phyloP scores from a whole-genome alignment of 2,329 filamentous ascomycete genomes.

The Xylaria sp. region DNA sequence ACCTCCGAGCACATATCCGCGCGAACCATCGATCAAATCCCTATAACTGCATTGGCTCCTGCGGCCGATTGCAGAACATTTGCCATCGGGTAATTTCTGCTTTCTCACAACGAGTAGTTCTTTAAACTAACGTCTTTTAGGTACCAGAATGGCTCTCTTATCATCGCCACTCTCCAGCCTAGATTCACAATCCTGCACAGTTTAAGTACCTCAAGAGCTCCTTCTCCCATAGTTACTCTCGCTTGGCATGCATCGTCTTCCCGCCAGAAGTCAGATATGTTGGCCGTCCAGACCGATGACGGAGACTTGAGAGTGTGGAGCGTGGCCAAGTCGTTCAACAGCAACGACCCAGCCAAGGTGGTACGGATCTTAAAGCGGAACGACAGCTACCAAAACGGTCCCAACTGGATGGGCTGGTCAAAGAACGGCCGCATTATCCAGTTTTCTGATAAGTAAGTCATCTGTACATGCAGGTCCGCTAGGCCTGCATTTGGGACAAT shows the following conservation, averaged over 20 bases:
- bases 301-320: constrained; percentile 97
- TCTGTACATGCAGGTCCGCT: constrained; percentile 42
- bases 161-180: constrained; percentile 89
- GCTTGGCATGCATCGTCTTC: constrained; percentile 97
- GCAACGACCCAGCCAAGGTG: constrained; percentile 82
- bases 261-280: constrained; percentile 97
- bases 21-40: constrained; percentile 89
- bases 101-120: constrained; percentile 16
- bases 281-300: constrained; percentile 90
- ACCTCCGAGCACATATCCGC: constrained; percentile 93
- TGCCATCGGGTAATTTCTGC: constrained; percentile 81
- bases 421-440: constrained; percentile 98
- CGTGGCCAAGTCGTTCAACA: constrained; percentile 80
- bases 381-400: constrained; percentile 77
- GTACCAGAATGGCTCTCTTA: constrained; percentile 92
- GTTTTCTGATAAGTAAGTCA: constrained; percentile 83
- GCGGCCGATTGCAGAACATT: constrained; percentile 92
- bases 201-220: constrained; percentile 82
- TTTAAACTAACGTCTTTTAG: constrained; percentile 58
- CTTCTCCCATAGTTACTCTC: constrained; percentile 86
- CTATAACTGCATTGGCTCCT: constrained; percentile 92
- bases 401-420: constrained; percentile 98
- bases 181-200: constrained; percentile 95
- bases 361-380: constrained; percentile 86
- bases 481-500: constrained; percentile 61